Conservation (phyloP, 495 filamentous ascomycete species). For the Chlorociboria aeruginascens region DNA sequence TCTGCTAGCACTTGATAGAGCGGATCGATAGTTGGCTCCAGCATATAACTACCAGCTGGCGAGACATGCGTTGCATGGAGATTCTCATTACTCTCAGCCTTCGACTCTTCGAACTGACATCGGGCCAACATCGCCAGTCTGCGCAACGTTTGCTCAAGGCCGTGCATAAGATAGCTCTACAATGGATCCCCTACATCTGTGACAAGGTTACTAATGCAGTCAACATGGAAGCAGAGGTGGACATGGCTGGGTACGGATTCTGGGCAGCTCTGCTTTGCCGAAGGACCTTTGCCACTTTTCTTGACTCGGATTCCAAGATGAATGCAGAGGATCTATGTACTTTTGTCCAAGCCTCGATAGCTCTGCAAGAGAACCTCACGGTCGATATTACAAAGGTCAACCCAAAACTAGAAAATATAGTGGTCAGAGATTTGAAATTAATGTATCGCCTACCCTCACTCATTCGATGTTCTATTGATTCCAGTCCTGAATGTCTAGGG, state of each 20-base stretch:
- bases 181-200: slow-evolving; percentile 36
- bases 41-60: no score
- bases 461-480: no score
- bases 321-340: slow-evolving; percentile 13
- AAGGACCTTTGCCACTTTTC: slow-evolving; percentile 31
- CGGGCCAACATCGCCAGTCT: slow-evolving; percentile 1
- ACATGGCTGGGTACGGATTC: slow-evolving; percentile 29
- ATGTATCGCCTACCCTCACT: no score
- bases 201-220: slow-evolving; percentile 27
- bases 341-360: slow-evolving; percentile 20
- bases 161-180: slow-evolving; percentile 13
- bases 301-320: slow-evolving; percentile 8
- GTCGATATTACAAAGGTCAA: slow-evolving; percentile 15
- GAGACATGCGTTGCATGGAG: slow-evolving; percentile 37
- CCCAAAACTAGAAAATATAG: slow-evolving; percentile 13
- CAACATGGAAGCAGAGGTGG: slow-evolving; percentile 27
- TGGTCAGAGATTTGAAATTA: slow-evolving; percentile 20
- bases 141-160: slow-evolving; percentile 14
- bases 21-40: no score
- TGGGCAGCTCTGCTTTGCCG: slow-evolving; percentile 37
- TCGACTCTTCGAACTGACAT: slow-evolving; percentile 18
- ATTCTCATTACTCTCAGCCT: slow-evolving; percentile 32
- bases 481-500: no score
- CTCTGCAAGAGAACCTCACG: slow-evolving; percentile 20
- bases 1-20: no score